Evolutionary conservation across 2,329 filamentous ascomycete species (phyloP), one percentile per base, ranked within the genome.

Genomic region (Myotisia sp.): DNA sequence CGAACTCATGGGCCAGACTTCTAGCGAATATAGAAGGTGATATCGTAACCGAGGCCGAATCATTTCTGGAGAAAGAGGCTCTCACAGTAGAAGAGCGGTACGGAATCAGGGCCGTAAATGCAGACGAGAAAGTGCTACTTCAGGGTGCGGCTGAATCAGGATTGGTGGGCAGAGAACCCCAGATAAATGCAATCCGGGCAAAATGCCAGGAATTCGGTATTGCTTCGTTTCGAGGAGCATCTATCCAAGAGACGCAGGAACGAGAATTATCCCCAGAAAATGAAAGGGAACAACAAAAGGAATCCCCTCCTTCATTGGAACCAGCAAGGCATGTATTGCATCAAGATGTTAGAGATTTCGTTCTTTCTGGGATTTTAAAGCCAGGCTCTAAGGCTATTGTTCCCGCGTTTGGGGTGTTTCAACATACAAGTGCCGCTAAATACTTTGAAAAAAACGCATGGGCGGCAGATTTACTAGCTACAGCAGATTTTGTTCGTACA

Each of bases 241-340:
- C 28, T 19, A 8, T 79, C n/a, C 59, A 71, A 2, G 74, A 81
- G 45, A 76, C 83, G 37, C 74, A 82, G 42, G 77, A 83, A 46
- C 62, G 76, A 10, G 30, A 49, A 27, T 55, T 83, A 0, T 60
- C 69, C 0, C 71, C 71, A 0, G 76, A 84, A 40, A 63, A 69
- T 0, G 71, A 82, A 42, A 55, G 67, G 20, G 71, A 82, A 45
- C 55, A 63, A 2, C 56, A 79, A 31, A 43, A 71, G 0, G 59
- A 76, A 42, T 60, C 56, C 1, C 68, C 72, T 0, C 46, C 48
- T 0, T 37, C 52, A 0, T 54, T 58, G 1, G 20, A 44, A 1
- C 59, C 72, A 0, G 45, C 40, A 0, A 1, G 6, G 0, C 68
- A 76, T 27, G 2, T 0, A 0, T 7, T 73, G 0, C 61, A 72